Evolutionary conservation across 306 rosid species (phyloP).

Genomic region (Sindora glabra): DNA sequence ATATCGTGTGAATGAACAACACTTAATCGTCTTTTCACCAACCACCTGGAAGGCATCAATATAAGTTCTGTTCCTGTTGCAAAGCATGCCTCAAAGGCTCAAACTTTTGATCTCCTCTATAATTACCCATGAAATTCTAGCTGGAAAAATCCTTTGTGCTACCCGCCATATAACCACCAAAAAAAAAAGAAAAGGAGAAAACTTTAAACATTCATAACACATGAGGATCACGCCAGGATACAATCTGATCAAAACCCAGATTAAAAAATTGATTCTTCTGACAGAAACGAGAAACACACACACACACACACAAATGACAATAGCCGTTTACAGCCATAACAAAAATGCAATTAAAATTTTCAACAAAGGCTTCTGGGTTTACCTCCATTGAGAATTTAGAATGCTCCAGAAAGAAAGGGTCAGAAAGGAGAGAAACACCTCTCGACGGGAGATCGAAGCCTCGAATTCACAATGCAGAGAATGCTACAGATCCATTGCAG

Average conservation of each 20-base stretch:
- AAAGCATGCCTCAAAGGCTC: no score
- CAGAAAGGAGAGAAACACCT: slow-evolving; percentile 26
- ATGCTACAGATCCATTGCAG: slow-evolving; percentile 38
- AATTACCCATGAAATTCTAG: no score
- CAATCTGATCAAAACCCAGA: no score
- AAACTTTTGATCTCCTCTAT: no score
- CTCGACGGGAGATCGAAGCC: slow-evolving; percentile 33
- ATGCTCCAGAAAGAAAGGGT: slow-evolving; percentile 24
- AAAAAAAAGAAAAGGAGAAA: neutral
- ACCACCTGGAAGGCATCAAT: no score
- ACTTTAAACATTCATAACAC: neutral
- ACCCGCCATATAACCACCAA: neutral
- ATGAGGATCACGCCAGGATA: neutral
- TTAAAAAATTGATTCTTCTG: no score
- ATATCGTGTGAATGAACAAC: neutral
- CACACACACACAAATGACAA: neutral
- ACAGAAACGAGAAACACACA: no score
- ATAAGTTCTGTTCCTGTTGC: no score
- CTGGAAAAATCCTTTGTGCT: neutral
- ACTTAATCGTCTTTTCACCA: neutral
- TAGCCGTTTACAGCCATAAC: neutral
- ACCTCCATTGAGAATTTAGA: slow-evolving; percentile 48
- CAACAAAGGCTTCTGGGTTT: slow-evolving; percentile 12
- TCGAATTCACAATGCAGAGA: slow-evolving; percentile 19
- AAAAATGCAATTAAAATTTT: neutral